A percentile compares a stretch with the other conserved stretches of the same genome.
Evolutionary conservation across 2,329 filamentous ascomycete species (phyloP).

Genomic region (Chrysoporthe puriensis): DNA sequence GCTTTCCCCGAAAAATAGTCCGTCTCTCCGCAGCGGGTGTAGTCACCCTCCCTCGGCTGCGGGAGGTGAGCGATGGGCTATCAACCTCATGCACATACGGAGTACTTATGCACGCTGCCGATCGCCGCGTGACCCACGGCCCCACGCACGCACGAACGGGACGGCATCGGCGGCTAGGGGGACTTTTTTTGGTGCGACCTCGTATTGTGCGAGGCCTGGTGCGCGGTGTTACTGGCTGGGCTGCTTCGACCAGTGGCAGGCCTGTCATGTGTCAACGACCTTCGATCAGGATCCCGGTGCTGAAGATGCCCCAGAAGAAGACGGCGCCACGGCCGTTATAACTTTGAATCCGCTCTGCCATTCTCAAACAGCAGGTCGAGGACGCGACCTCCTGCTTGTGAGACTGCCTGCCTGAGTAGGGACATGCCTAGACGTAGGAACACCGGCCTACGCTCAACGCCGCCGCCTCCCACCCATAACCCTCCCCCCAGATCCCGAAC

Average conservation of each 20-base stretch:
- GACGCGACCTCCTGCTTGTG: conserved; percentile 4
- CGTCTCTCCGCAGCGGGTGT: conserved; percentile 20
- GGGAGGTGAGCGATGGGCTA: neutral
- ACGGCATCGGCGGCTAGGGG: neutral
- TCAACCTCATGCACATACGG: neutral
- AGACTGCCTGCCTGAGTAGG: conserved; percentile 3
- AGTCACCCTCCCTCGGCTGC: conserved; percentile 13
- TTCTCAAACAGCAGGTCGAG: neutral
- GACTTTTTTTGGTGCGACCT: neutral
- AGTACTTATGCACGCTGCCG: conserved; percentile 13
- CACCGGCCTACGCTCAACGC: conserved; percentile 7
- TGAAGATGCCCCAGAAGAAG: neutral
- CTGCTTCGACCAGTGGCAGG: neutral
- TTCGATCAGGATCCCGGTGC: too few species aligned
- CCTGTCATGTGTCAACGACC: neutral
- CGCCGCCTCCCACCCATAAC: conserved; percentile 20
- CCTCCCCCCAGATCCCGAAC: conserved; percentile 4
- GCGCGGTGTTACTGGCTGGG: neutral
- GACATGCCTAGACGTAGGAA: conserved; percentile 4
- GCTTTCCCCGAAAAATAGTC: conserved; percentile 28
- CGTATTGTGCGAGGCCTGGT: neutral
- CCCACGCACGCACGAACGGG: neutral
- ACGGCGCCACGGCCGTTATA: conserved; percentile 16
- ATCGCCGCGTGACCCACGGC: conserved; percentile 16
- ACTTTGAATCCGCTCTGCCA: conserved; percentile 8